Conservation (phyloP, 768 basidiomycete species). For the Russula ochroleuca region DNA sequence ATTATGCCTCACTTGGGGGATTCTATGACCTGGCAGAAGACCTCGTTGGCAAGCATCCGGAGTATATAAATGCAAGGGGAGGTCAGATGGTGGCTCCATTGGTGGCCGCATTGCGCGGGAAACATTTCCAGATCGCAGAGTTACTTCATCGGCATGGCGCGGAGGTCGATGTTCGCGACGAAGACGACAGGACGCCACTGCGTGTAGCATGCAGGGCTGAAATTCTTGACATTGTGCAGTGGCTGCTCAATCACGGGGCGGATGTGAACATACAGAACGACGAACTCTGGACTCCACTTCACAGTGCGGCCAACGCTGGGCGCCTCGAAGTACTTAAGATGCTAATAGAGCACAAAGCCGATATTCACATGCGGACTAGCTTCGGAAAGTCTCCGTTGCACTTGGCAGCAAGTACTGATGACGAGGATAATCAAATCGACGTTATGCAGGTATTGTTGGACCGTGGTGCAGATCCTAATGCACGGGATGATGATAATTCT, state of each 20-base stretch:
- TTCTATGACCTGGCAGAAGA: background rate
- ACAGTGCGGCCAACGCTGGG: background rate
- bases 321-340: background rate
- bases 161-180: background rate
- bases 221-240: background rate
- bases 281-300: background rate
- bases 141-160: background rate
- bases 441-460: background rate
- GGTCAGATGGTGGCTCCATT: slow-evolving; percentile 1
- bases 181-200: too few relatives aligned
- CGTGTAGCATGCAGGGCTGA: accelerated
- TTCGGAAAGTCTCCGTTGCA: background rate
- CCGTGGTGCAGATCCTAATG: background rate
- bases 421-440: too few relatives aligned
- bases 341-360: background rate
- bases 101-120: background rate
- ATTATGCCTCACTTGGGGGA: slow-evolving; percentile 10
- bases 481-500: background rate
- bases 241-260: background rate
- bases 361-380: background rate
- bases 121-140: background rate
- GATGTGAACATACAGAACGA: background rate
- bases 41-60: background rate
- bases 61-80: background rate
- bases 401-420: background rate